Base-by-base conservation (phyloP, 2,329 filamentous ascomycete genomes). In the Hypocreales sp. region DNA sequence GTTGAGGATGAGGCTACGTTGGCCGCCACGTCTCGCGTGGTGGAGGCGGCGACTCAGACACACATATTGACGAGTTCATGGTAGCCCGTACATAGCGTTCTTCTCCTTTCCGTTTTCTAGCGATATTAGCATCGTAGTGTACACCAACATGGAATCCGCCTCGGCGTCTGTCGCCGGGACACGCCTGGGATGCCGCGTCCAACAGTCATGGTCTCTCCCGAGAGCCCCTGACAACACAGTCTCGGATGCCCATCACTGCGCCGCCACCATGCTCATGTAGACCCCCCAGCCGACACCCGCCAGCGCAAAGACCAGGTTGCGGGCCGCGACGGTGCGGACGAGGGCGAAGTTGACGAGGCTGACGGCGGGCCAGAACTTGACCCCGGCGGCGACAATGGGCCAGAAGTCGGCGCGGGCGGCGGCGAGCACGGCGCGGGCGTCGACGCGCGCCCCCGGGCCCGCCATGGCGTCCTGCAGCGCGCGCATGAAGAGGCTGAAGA, bases 201-300 rank as follows among this genome's bases (percentile, higher is more conserved):
- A n/a, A n/a, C n/a, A n/a, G n/a, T n/a, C n/a, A n/a, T n/a, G n/a
- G n/a, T n/a, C n/a, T n/a, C n/a, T n/a, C n/a, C n/a, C n/a, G n/a
- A n/a, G n/a, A n/a, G n/a, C n/a, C n/a, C 22, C 14, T 24, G 20
- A 10, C 22, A 24, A 15, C 15, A 15, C 7, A 24, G 4, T 5
- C n/a, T n/a, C n/a, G n/a, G n/a, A n/a, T n/a, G n/a, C n/a, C n/a
- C 11, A 12, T 40, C 33, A 53, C 27, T 38, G 35, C 8, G 48
- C 45, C 12, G 62, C 64, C 36, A 71, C 51, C 41, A 84, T 53
- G 44, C 77, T 82, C 52, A 86, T 57, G 47, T 80, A 86, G 22
- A 84, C 60, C 0, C 75, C 74, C 80, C 80, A 87, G 10, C 59
- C 64, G 15, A 87, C 61, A 5, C 80, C 79, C 12, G 77, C 78